Base-by-base conservation (phyloP, 768 basidiomycete genomes). In the Auriscalpium vulgare region DNA sequence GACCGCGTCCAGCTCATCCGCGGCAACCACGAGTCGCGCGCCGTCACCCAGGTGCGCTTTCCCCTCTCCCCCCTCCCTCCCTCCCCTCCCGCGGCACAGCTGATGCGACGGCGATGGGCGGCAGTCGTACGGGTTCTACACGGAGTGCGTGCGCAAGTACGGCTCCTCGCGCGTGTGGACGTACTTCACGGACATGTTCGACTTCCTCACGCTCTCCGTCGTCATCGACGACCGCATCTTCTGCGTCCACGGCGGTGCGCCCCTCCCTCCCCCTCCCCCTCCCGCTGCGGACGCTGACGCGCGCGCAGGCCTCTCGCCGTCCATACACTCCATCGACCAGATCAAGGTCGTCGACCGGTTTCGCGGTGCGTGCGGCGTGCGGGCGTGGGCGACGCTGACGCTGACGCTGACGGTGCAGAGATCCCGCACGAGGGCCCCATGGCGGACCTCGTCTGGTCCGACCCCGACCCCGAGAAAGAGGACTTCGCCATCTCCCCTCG, bases 121-220 rank as follows among this genome's bases (percentile, higher is more conserved):
- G 21, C 3, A 21, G 21, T 53, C 35, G 17, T 99, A 98, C 67
- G 97, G 97, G 11, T 99, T 99, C 76, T 99, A 99, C 72, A 90
- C 92, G 38, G 97, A 99, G 78, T 98, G 97, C 66, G 85, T 95
- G 19, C 82, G 95, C 44, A 99, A 99, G 73, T 99, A 99, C 65
- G 95, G 94, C 54, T 87, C 91, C 2, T 85, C 94, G 36, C 87
- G 89, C 64, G 95, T 97, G 37, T 99, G 97, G 97, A 94, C 92
- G 29, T 97, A 98, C 71, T 98, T 99, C 67, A 99, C 97, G 57
- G 97, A 99, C 74, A 97, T 99, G 95, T 99, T 99, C 71, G 97
- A 99, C 76, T 99, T 94, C 75, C 73, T 99, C 63, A 98, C 97
- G 10, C 77, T 99, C 55, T 94, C 91, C 37, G 95, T 95, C 55